Conservation (phyloP, 177 flowering plant genomes). For the Telopea speciosissima region DNA sequence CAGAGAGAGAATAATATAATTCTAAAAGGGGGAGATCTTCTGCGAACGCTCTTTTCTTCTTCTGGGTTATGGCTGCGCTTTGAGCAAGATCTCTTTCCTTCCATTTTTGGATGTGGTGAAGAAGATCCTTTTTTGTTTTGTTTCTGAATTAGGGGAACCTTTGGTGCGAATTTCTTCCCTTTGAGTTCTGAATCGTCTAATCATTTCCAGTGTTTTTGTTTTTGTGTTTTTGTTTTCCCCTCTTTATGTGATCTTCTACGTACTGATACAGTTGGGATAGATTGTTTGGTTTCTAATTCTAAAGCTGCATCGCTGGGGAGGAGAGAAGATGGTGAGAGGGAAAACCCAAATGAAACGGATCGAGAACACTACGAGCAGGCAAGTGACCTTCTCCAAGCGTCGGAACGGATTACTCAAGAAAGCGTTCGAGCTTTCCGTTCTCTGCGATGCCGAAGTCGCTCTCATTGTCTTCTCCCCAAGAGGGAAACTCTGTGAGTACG, state of each 20-base stretch:
- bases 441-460: slow-evolving; percentile 21
- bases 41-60: not conserved
- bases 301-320: no score
- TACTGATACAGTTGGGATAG: no score
- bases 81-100: not conserved
- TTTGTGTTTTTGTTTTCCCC: no score
- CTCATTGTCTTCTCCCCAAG: slow-evolving; percentile 18
- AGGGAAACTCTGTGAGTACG: slow-evolving; percentile 22
- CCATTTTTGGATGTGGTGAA: not conserved
- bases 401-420: slow-evolving; percentile 20
- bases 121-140: no score
- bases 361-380: slow-evolving; percentile 17
- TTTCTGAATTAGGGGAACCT: no score
- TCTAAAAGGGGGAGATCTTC: no score
- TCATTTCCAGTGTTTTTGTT: no score
- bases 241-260: no score
- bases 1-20: not conserved
- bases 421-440: slow-evolving; percentile 21
- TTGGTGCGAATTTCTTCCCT: no score
- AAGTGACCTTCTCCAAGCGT: slow-evolving; percentile 18
- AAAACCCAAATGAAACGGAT: slow-evolving; percentile 20
- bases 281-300: no score
- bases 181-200: no score
- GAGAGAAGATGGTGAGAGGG: slow-evolving; percentile 17
- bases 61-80: not conserved